Evolutionary conservation across 1,284 basidiomycete genomes (phyloP), one percentile per base, ranked within the genome.

Genomic region (Austroboletus niveus): DNA sequence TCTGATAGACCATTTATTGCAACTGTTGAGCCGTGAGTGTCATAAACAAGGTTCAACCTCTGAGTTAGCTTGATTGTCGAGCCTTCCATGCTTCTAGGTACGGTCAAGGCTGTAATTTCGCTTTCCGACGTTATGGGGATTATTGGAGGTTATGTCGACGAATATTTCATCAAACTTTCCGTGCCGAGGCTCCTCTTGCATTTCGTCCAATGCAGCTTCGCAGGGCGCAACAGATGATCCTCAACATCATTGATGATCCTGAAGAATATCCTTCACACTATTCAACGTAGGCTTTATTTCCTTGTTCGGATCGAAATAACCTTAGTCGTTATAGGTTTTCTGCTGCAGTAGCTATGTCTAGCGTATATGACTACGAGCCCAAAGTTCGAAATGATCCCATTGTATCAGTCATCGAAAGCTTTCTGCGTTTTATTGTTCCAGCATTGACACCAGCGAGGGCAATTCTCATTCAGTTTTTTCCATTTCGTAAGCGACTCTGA

Each of bases 301-400:
- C 11, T 24, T 24, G 10, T 7, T n/a, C n/a, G 4, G 22, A 12
- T 24, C 27, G 10, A 22, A 31, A 11, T 31, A 43, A 31, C 17
- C 7, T 12, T 17, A n/a, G 20, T 17, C 20, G 6, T 14, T 11
- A 9, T 42, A 49, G 48, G 6, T 60, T 61, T 41, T 11, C 58
- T 2, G 49, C 51, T 29, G 45, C 51, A 5, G 30, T 61, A 22
- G 48, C 49, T 7, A 53, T 60, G 59, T 53, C 48, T 8, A 15
- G 31, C 32, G 49, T 47, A 30, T 61, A 60, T 29, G 53, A 57
- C 30, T 61, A 63, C 14, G 52, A 61, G 5, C 48, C 54, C 24
- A 38, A 20, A 2, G 34, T 45, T 10, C 50, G 42, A 2, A 39
- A 57, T 3, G 60, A 61, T 32, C 61, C 52, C 0, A 45, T 63